Conservation (phyloP, 1,139 yeast genomes). For the Suhomyces yuchorum region DNA sequence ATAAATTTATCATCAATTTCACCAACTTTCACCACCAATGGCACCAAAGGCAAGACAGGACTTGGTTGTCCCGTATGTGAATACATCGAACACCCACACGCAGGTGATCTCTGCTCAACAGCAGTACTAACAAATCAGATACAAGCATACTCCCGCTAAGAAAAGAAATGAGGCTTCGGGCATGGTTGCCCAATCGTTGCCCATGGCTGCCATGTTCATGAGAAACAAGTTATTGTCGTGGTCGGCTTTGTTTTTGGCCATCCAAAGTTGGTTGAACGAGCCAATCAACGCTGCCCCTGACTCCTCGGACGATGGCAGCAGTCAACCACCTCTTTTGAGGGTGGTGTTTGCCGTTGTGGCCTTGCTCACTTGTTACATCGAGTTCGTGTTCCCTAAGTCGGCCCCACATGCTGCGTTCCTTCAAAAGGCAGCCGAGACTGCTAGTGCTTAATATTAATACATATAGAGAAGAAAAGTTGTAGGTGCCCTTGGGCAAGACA, state of each 20-base stretch:
- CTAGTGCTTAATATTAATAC: conserved; percentile 8
- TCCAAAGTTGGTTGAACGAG: conserved; percentile 53
- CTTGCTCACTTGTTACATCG: conserved; percentile 56
- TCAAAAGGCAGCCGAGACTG: conserved; percentile 11
- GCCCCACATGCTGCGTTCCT: conserved; percentile 27
- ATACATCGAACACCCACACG: background rate
- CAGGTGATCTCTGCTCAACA: background rate
- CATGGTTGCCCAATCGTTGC: conserved; percentile 59
- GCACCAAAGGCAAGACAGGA: conserved; percentile 40
- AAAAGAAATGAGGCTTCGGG: conserved; percentile 49
- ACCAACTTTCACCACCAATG: conserved; percentile 15
- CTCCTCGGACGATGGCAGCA: conserved; percentile 21
- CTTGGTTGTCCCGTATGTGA: conserved; percentile 41
- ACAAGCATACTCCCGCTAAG: conserved; percentile 52
- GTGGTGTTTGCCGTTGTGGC: conserved; percentile 50
- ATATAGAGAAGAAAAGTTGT: conserved; percentile 2
- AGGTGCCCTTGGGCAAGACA: background rate
- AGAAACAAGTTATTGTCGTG: conserved; percentile 58
- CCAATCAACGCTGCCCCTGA: conserved; percentile 38
- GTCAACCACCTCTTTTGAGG: conserved; percentile 49
- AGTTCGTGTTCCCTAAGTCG: conserved; percentile 43
- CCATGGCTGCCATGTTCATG: conserved; percentile 69
- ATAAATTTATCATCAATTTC: conserved; percentile 1
- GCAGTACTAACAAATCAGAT: conserved; percentile 28
- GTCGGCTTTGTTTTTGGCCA: conserved; percentile 54